Evolutionary conservation across 768 basidiomycete genomes (phyloP).

Genomic region (Pisolithus sp.): DNA sequence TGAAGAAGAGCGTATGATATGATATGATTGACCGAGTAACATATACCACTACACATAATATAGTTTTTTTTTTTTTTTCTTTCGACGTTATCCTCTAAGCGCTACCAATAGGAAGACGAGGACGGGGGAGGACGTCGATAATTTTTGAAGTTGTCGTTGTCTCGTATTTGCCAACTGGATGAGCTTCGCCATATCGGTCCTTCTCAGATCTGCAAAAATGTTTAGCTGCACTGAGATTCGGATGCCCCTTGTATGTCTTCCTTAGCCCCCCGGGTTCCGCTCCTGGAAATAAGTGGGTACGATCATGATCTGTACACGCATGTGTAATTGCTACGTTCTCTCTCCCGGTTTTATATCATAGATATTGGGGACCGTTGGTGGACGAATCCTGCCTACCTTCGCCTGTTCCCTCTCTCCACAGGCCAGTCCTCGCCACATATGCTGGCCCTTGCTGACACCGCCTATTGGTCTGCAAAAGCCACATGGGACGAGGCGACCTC

Average conservation of each 20-base stretch:
- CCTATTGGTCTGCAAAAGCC: slow-evolving; percentile 25
- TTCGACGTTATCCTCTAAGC: slow-evolving; percentile 15
- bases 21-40: slow-evolving; percentile 49
- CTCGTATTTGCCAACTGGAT: slow-evolving; percentile 22
- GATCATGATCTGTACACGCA: slow-evolving; percentile 30
- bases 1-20: slow-evolving; percentile 85
- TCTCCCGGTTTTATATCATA: slow-evolving; percentile 24
- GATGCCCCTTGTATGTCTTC: slow-evolving; percentile 30
- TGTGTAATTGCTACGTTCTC: slow-evolving; percentile 33
- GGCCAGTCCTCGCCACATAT: slow-evolving; percentile 14
- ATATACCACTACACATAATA: slow-evolving; percentile 37
- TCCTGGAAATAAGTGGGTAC: slow-evolving; percentile 36
- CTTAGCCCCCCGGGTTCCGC: slow-evolving; percentile 35
- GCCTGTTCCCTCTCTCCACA: slow-evolving; percentile 17
- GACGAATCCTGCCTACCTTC: slow-evolving; percentile 13
- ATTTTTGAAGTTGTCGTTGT: slow-evolving; percentile 17
- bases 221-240: slow-evolving; percentile 27
- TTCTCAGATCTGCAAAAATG: slow-evolving; percentile 28
- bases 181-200: slow-evolving; percentile 29
- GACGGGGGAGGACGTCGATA: slow-evolving; percentile 13
- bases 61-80: slow-evolving; percentile 38
- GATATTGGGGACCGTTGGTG: slow-evolving; percentile 13
- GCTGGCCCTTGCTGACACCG: slow-evolving; percentile 23
- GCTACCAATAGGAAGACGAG: slow-evolving; percentile 21
- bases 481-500: slow-evolving; percentile 30